phyloP scores from a whole-genome alignment of 2,329 filamentous ascomycete species.

The Dendrostoma leiphaemia region DNA sequence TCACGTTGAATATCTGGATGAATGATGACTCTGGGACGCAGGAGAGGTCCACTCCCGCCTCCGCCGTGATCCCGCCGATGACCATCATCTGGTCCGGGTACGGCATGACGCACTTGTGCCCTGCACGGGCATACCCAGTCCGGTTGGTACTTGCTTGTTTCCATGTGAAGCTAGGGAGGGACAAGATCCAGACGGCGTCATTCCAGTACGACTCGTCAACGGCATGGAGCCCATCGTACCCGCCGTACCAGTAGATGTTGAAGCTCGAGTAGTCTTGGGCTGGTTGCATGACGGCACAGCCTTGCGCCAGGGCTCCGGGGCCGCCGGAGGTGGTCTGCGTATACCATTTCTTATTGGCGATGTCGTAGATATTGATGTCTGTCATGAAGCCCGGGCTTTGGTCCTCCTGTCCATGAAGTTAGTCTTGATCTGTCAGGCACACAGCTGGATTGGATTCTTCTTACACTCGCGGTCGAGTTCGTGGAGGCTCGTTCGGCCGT shows the following conservation, averaged over 20 bases:
- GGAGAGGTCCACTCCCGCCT: constrained; percentile 21
- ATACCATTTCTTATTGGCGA: constrained; percentile 66
- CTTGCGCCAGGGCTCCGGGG: constrained; percentile 56
- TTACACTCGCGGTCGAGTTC: constrained; percentile 39
- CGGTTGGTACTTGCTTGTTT: constrained; percentile 49
- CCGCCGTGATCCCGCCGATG: constrained; percentile 62
- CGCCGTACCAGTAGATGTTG: constrained; percentile 84
- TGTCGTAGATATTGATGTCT: constrained; percentile 74
- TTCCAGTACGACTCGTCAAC: constrained; percentile 33
- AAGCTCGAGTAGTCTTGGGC: constrained; percentile 71
- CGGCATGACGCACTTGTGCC: constrained; percentile 71
- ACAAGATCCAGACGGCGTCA: constrained; percentile 79
- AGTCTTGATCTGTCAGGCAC: constrained; percentile 15
- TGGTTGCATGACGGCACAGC: constrained; percentile 73
- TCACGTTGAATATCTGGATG: constrained; percentile 71
- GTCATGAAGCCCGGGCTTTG: constrained; percentile 71
- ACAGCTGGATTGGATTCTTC: constrained; percentile 17
- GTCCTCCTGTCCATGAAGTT: constrained; percentile 41
- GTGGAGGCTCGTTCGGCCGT: constrained; percentile 25
- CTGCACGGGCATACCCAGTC: constrained; percentile 58
- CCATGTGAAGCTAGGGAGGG: constrained; percentile 80
- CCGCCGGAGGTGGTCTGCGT: constrained; percentile 63
- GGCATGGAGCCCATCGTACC: constrained; percentile 56
- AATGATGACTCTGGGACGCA: constrained; percentile 55
- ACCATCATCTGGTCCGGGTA: constrained; percentile 81